Evolutionary conservation across 108 stramenopile genomes (phyloP).

Genomic region (Nannochloropsis gaditana): DNA sequence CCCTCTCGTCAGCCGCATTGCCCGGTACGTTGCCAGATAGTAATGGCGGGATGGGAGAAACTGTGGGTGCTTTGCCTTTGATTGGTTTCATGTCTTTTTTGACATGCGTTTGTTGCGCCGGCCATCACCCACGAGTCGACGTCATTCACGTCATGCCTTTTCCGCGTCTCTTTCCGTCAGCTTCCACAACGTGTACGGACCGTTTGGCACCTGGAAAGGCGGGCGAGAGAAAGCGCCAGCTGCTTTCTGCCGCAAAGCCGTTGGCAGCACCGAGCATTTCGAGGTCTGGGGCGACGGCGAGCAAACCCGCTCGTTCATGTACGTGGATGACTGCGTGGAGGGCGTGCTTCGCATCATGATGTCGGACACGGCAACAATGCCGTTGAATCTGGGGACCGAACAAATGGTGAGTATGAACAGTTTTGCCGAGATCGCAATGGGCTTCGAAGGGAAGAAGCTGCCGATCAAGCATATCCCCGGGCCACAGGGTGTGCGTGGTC

Average conservation of each 20-base stretch:
- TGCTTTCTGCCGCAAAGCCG: conserved; percentile 97
- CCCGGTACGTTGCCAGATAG: conserved; percentile 47
- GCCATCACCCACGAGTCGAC: no score
- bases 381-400: conserved; percentile 90
- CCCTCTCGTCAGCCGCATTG: conserved; percentile 74
- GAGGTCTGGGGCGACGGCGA: conserved; percentile 92
- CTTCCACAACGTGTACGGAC: conserved; percentile 98
- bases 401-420: conserved; percentile 96
- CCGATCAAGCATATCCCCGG: conserved; percentile 97
- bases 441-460: conserved; percentile 70
- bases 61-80: not conserved
- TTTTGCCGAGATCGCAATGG: conserved; percentile 83
- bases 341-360: conserved; percentile 90
- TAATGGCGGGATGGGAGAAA: not conserved
- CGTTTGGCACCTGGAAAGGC: conserved; percentile 95
- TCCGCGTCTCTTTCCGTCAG: not conserved
- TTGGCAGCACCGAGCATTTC: conserved; percentile 76
- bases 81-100: no score
- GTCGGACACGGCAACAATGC: conserved; percentile 71
- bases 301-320: conserved; percentile 97
- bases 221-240: conserved; percentile 98
- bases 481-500: conserved; percentile 95
- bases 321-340: conserved; percentile 97
- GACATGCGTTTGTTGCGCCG: no score
- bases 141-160: not conserved